These are phyloP conservation scores for Plectosphaerella cucumerina DNA, from an alignment of 2,329 filamentous ascomycete genomes.

Conservation along the genomic window DNA sequence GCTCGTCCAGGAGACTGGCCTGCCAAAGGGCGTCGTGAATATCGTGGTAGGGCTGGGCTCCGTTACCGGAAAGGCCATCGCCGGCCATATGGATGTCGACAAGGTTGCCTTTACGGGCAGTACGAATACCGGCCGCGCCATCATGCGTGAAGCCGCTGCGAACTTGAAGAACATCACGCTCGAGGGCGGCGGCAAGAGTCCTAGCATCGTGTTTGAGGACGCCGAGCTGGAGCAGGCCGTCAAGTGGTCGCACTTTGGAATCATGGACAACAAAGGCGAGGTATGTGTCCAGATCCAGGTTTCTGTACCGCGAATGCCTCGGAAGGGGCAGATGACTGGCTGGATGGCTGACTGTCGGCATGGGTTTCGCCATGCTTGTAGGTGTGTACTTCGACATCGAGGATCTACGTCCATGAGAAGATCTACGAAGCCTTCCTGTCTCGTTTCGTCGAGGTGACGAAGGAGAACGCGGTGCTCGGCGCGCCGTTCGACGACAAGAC, in stretches of 20 bases:
- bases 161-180: slow-evolving; percentile 56
- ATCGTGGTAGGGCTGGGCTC: slow-evolving; percentile 62
- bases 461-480: slow-evolving; percentile 52
- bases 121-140: slow-evolving; percentile 60
- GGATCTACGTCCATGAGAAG: slow-evolving; percentile 53
- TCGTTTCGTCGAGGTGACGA: slow-evolving; percentile 50
- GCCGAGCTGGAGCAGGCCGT: slow-evolving; percentile 58
- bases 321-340: no score
- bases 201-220: slow-evolving; percentile 53
- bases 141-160: slow-evolving; percentile 62
- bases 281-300: no score
- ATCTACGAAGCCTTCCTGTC: slow-evolving; percentile 56
- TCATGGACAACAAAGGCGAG: slow-evolving; percentile 53
- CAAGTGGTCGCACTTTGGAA: slow-evolving; percentile 37
- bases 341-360: no score
- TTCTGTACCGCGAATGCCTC: no score
- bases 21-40: slow-evolving; percentile 70
- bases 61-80: slow-evolving; percentile 61
- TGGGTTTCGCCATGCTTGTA: background rate
- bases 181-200: slow-evolving; percentile 55
- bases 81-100: slow-evolving; percentile 58
- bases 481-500: slow-evolving; percentile 59
- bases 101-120: slow-evolving; percentile 70
- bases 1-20: slow-evolving; percentile 63
- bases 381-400: slow-evolving; percentile 46